A percentile compares a stretch with the other conserved stretches of the same genome.
Evolutionary conservation across 2,329 filamentous ascomycete genomes (phyloP).

Genomic region (Colletotrichum chlorophyti): DNA sequence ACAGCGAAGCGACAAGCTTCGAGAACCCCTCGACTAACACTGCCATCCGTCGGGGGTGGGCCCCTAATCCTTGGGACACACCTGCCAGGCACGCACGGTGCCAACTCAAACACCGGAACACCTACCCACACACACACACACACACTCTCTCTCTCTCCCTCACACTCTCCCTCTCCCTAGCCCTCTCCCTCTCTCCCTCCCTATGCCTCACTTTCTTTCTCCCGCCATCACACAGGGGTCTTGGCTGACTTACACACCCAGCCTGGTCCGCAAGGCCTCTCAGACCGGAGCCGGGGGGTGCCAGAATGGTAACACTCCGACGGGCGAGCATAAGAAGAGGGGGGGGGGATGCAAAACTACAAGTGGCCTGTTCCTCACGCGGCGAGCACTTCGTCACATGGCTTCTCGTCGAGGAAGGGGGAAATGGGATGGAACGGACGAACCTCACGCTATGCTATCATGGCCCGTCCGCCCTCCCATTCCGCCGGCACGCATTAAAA

Average conservation of each 20-base stretch:
- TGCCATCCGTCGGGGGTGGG: background rate
- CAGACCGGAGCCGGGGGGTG: background rate
- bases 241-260: no score
- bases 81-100: no score
- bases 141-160: no score
- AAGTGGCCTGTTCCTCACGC: constrained; percentile 9
- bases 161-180: no score
- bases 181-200: no score
- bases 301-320: background rate
- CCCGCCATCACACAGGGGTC: no score
- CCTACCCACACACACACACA: no score
- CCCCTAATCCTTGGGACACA: no score
- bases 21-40: background rate
- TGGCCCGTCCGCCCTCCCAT: constrained; percentile 8
- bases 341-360: background rate
- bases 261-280: no score
- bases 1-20: background rate
- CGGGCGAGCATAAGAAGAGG: background rate
- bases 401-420: constrained; percentile 19
- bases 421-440: constrained; percentile 11
- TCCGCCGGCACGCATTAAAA: no score
- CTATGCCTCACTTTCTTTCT: no score
- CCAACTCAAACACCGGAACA: no score
- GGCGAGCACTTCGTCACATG: background rate
- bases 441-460: constrained; percentile 23